A percentile compares a stretch with the other conserved stretches of the same genome.
These are phyloP conservation scores for Hyaloscypha variabilis DNA, from an alignment of 495 filamentous ascomycete species.

Conservation along the genomic window DNA sequence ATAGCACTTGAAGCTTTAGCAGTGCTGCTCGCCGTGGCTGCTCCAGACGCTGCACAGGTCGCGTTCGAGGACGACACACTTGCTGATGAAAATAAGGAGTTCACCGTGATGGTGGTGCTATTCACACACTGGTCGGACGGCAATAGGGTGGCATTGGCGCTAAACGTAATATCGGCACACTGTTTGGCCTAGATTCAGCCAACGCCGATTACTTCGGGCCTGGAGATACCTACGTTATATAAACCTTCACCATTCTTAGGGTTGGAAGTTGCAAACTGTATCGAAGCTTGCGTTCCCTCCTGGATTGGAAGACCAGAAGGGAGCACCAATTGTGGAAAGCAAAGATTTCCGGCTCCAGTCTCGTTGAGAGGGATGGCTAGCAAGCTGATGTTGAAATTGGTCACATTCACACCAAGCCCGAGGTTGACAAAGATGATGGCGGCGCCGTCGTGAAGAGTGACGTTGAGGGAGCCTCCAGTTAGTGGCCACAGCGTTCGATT, in stretches of 20 bases:
- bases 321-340: conserved; percentile 50
- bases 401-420: conserved; percentile 57
- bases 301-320: conserved; percentile 41
- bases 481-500: conserved; percentile 66
- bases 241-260: conserved; percentile 49
- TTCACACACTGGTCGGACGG: conserved; percentile 48
- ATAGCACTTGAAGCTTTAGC: background rate
- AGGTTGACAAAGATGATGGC: conserved; percentile 65
- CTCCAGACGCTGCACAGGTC: background rate
- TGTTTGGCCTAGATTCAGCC: conserved; percentile 29
- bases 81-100: conserved; percentile 16
- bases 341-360: conserved; percentile 63
- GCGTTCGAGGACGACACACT: background rate
- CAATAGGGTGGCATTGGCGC: conserved; percentile 41
- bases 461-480: conserved; percentile 51
- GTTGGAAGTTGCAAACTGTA: conserved; percentile 61
- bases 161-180: conserved; percentile 70
- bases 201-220: background rate
- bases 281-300: conserved; percentile 53
- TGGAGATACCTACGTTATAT: conserved; percentile 58
- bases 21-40: conserved; percentile 4
- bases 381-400: conserved; percentile 63
- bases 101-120: conserved; percentile 36
- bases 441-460: conserved; percentile 55
- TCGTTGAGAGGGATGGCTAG: conserved; percentile 55